These are phyloP conservation scores for Fusarium neocosmosporiellum DNA, from an alignment of 2,329 filamentous ascomycete genomes.

Conservation along the genomic window DNA sequence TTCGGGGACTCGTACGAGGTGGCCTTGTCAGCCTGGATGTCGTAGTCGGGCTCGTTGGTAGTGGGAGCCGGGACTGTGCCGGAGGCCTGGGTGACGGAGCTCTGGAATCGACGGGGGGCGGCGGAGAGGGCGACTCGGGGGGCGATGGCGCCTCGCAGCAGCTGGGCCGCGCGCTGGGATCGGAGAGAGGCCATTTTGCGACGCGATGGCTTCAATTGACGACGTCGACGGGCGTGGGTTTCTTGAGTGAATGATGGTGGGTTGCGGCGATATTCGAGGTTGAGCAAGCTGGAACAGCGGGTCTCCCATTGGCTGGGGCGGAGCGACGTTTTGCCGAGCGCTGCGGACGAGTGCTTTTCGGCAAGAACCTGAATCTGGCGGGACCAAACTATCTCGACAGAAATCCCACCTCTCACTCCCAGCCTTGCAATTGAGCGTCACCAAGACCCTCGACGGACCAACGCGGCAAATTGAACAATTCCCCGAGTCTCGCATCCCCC, in stretches of 20 bases:
- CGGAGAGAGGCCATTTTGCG: constrained; percentile 74
- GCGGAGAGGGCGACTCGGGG: constrained; percentile 54
- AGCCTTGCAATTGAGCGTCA: constrained; percentile 50
- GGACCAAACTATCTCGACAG: constrained; percentile 41
- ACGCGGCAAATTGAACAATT: constrained; percentile 42
- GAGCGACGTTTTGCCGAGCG: constrained; percentile 57
- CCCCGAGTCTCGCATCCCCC: constrained; percentile 35
- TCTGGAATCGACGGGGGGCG: constrained; percentile 65
- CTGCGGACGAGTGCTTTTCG: constrained; percentile 61
- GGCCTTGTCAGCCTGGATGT: constrained; percentile 83
- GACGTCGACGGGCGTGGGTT: constrained; percentile 23
- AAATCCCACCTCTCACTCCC: constrained; percentile 41
- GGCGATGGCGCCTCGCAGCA: constrained; percentile 61
- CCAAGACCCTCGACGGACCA: constrained; percentile 47
- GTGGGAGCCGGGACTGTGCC: constrained; percentile 51
- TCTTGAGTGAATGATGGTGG: constrained; percentile 40
- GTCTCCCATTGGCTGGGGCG: constrained; percentile 56
- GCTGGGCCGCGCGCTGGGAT: constrained; percentile 62
- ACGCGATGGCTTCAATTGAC: constrained; percentile 42
- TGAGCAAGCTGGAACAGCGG: constrained; percentile 43
- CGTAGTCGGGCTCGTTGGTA: constrained; percentile 83
- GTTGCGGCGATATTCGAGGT: constrained; percentile 45
- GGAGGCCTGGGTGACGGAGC: constrained; percentile 59
- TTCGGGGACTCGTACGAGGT: constrained; percentile 74
- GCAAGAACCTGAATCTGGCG: constrained; percentile 46